These are phyloP conservation scores for Candida succiphila DNA, from an alignment of 805 yeast genomes.

Conservation along the genomic window DNA sequence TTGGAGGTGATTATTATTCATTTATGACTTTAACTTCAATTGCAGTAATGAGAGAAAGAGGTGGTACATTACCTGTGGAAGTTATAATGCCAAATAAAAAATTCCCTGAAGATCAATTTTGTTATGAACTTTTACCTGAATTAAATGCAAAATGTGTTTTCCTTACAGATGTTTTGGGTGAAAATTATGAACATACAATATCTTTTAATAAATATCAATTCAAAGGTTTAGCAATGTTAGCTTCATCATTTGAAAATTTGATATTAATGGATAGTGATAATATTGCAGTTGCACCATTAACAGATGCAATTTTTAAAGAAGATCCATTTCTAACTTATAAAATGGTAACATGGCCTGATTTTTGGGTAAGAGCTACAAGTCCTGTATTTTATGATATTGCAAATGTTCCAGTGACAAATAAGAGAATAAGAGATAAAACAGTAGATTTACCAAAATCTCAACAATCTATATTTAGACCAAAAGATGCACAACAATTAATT, in stretches of 20 bases:
- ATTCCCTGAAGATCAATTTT: conserved; percentile 32
- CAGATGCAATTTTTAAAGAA: conserved; percentile 39
- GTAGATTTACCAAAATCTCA: conserved; percentile 19
- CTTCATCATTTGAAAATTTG: conserved; percentile 43
- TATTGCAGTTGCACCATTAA: conserved; percentile 31
- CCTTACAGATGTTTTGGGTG: conserved; percentile 39
- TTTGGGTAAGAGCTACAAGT: conserved; percentile 47
- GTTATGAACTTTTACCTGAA: conserved; percentile 29
- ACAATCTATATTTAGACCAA: conserved; percentile 1
- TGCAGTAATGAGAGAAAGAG: conserved; percentile 35
- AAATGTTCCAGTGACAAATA: conserved; percentile 21
- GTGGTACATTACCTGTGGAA: conserved; percentile 35
- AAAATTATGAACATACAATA: conserved; percentile 12
- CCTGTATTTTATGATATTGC: conserved; percentile 39
- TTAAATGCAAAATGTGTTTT: conserved; percentile 53
- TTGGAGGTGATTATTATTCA: conserved; percentile 48
- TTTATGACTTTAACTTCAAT: conserved; percentile 41
- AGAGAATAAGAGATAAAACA: conserved; percentile 19
- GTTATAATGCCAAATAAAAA: conserved; percentile 28
- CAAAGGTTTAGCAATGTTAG: conserved; percentile 37
- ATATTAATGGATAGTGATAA: conserved; percentile 45
- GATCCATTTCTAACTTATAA: conserved; percentile 47
- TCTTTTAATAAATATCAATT: conserved; percentile 37
- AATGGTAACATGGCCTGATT: conserved; percentile 50
- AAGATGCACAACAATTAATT: conserved; percentile 12